phyloP scores from a whole-genome alignment of 2,329 filamentous ascomycete species.

The Cladosporium sp. region DNA sequence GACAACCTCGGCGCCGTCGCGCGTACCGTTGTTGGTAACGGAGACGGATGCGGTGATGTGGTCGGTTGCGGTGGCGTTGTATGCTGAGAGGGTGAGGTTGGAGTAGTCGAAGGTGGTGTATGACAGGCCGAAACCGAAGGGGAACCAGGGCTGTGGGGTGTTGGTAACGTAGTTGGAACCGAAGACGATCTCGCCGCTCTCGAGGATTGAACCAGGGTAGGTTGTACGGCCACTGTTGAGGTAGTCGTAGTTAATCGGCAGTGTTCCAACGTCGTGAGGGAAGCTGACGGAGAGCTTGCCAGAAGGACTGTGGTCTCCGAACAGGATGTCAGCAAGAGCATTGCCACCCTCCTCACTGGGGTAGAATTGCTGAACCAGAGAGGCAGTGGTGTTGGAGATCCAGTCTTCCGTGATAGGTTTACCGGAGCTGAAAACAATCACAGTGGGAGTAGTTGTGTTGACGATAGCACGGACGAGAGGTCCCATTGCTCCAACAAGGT shows the following conservation, averaged over 20 bases:
- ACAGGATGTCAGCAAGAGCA: slow-evolving; percentile 74
- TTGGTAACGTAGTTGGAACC: slow-evolving; percentile 66
- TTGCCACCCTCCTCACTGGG: slow-evolving; percentile 79
- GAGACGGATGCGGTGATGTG: slow-evolving; percentile 25
- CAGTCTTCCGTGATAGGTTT: slow-evolving; percentile 73
- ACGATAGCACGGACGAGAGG: slow-evolving; percentile 66
- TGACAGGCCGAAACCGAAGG: slow-evolving; percentile 76
- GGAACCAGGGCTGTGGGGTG: slow-evolving; percentile 63
- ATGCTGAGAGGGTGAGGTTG: slow-evolving; percentile 37
- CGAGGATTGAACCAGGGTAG: slow-evolving; percentile 54
- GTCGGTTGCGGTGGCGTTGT: slow-evolving; percentile 11
- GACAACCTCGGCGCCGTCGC: slow-evolving; percentile 16
- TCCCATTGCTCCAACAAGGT: slow-evolving; percentile 44
- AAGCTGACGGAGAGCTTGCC: slow-evolving; percentile 75
- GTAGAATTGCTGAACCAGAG: slow-evolving; percentile 58
- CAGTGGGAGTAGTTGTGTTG: slow-evolving; percentile 56
- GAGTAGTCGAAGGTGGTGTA: slow-evolving; percentile 58
- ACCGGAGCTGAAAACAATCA: slow-evolving; percentile 68
- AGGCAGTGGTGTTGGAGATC: slow-evolving; percentile 58
- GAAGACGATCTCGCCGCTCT: slow-evolving; percentile 63
- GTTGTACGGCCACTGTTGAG: slow-evolving; percentile 63
- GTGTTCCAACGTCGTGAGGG: slow-evolving; percentile 65
- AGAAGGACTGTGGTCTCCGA: slow-evolving; percentile 70
- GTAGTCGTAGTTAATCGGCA: slow-evolving; percentile 72
- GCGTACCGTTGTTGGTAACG: slow-evolving; percentile 17